These are phyloP conservation scores for Tricholoma saponaceum DNA, from an alignment of 768 basidiomycete genomes.

Conservation along the genomic window DNA sequence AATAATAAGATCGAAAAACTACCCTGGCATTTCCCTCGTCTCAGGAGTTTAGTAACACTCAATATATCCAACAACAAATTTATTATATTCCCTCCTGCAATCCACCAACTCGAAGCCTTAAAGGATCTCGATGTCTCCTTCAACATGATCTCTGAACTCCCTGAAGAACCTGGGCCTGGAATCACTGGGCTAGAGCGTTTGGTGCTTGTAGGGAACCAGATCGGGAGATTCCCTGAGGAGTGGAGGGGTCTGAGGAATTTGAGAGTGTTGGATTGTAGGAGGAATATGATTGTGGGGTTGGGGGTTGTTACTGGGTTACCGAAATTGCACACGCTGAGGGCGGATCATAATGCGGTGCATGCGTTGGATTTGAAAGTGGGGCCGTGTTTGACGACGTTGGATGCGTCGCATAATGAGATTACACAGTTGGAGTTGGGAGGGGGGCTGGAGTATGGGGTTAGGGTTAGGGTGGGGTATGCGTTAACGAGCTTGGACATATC, in stretches of 20 bases:
- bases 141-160: conserved; percentile 81
- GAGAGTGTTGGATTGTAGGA: conserved; percentile 72
- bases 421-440: conserved; percentile 67
- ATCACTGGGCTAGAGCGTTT: conserved; percentile 67
- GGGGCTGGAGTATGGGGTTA: conserved; percentile 24
- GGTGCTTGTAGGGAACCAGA: conserved; percentile 81
- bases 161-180: conserved; percentile 65
- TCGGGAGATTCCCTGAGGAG: conserved; percentile 66
- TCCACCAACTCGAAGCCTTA: conserved; percentile 70
- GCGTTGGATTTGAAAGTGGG: conserved; percentile 78
- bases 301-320: conserved; percentile 66
- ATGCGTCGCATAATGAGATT: conserved; percentile 86
- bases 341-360: conserved; percentile 82
- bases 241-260: conserved; percentile 50
- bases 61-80: conserved; percentile 98
- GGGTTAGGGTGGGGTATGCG: conserved; percentile 33
- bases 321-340: conserved; percentile 58
- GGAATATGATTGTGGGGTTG: conserved; percentile 81
- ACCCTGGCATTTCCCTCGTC: conserved; percentile 78
- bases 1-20: conserved; percentile 90
- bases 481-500: conserved; percentile 84
- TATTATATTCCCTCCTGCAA: conserved; percentile 63
- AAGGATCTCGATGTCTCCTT: conserved; percentile 91
- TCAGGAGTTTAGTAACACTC: conserved; percentile 67
- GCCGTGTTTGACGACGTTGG: conserved; percentile 57